Percentiles rank a stretch among this genome's conserved stretches.
These are phyloP conservation scores for Trichoderma guizhouense DNA, from an alignment of 2,329 filamentous ascomycete genomes.

Conservation along the genomic window DNA sequence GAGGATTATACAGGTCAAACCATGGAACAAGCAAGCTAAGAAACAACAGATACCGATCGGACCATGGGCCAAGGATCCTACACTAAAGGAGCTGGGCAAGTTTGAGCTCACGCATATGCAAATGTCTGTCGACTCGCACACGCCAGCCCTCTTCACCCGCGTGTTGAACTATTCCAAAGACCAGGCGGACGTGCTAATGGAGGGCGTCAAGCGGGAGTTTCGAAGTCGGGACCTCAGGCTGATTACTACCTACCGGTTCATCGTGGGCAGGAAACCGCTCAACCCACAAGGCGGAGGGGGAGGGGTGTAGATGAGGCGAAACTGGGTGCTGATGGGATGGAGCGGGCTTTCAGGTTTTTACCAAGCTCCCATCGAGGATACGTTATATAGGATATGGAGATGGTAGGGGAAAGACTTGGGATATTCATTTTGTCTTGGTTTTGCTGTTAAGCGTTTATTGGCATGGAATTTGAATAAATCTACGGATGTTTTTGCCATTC, in stretches of 20 bases:
- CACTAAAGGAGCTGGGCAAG: slow-evolving; percentile 36
- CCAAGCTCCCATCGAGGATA: not conserved
- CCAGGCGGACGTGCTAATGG: slow-evolving; percentile 40
- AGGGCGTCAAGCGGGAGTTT: slow-evolving; percentile 40
- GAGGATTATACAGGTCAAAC: not conserved
- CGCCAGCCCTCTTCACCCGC: slow-evolving; percentile 38
- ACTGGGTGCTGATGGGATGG: not conserved
- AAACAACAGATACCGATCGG: slow-evolving; percentile 36
- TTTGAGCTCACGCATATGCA: slow-evolving; percentile 41
- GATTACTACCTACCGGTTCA: slow-evolving; percentile 36
- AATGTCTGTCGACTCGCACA: slow-evolving; percentile 42
- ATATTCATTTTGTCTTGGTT: not conserved
- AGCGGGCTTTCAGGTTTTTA: not conserved
- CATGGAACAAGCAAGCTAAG: not conserved
- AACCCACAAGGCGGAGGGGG: not conserved
- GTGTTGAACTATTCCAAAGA: slow-evolving; percentile 39
- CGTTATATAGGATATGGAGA: not conserved
- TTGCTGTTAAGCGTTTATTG: not conserved
- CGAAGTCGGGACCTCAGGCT: slow-evolving; percentile 32
- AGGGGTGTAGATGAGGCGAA: not conserved
- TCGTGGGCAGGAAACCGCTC: slow-evolving; percentile 29
- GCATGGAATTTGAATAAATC: not conserved
- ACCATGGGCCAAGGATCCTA: slow-evolving; percentile 36
- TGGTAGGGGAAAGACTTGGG: not conserved
- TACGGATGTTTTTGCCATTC: not conserved